A percentile compares a stretch with the other conserved stretches of the same genome.
Conservation (phyloP, 2,329 filamentous ascomycete species). For the Teratosphaeria destructans region DNA sequence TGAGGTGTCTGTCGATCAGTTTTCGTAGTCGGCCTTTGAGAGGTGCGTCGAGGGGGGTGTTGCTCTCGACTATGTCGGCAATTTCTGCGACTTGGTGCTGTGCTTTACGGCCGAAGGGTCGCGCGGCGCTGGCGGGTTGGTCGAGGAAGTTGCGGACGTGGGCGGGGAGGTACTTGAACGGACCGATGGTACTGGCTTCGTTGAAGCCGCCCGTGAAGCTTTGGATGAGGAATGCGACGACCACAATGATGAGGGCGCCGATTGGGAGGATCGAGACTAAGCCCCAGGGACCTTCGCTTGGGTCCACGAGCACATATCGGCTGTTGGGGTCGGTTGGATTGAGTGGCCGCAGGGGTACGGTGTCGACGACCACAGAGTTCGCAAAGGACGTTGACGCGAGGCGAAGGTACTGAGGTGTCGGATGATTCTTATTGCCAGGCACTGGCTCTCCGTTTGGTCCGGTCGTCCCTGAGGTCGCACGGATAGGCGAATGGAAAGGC, state of each 20-base stretch:
- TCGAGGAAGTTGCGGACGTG: constrained; percentile 29
- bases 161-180: constrained; percentile 45
- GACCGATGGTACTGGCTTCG: constrained; percentile 26
- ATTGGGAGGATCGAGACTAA: constrained; percentile 47
- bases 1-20: constrained; percentile 2
- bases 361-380: constrained; percentile 70
- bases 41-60: background rate
- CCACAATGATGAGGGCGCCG: constrained; percentile 50
- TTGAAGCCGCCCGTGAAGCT: constrained; percentile 42
- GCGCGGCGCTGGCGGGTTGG: constrained; percentile 9
- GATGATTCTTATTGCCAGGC: constrained; percentile 11
- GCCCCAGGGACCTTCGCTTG: constrained; percentile 42
- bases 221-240: constrained; percentile 54
- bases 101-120: background rate
- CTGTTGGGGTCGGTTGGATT: constrained; percentile 37
- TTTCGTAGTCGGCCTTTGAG: constrained; percentile 2
- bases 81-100: background rate
- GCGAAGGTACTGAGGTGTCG: constrained; percentile 52
- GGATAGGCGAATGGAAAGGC: constrained; percentile 33
- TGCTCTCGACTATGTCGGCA: background rate
- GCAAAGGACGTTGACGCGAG: constrained; percentile 73
- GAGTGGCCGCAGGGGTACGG: constrained; percentile 53
- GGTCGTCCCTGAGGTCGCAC: constrained; percentile 14
- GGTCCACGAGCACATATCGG: constrained; percentile 60
- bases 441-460: constrained; percentile 10